phyloP scores from a whole-genome alignment of 2,329 filamentous ascomycete genomes.

The Fonsecaea multimorphosa region DNA sequence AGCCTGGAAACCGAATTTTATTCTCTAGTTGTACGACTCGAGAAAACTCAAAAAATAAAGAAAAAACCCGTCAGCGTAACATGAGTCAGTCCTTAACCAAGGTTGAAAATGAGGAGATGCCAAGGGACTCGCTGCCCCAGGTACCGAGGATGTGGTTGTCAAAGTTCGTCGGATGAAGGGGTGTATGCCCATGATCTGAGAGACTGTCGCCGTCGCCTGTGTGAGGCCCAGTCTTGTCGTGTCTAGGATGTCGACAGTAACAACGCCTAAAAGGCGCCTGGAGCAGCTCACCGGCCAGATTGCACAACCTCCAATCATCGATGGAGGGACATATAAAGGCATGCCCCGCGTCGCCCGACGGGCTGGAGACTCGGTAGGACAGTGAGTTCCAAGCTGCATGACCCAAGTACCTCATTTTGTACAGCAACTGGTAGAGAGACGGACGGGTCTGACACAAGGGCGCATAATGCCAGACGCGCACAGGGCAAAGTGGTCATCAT shows the following conservation, averaged over 20 bases:
- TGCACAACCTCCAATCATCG: not conserved
- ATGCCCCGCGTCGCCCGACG: not conserved
- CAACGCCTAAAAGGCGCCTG: slow-evolving; percentile 27
- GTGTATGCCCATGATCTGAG: not conserved
- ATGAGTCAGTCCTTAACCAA: not conserved
- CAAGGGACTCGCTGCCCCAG: not conserved
- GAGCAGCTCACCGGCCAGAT: not conserved
- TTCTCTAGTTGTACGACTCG: not conserved
- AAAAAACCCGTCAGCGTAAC: not conserved
- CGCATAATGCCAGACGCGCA: not conserved
- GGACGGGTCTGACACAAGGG: slow-evolving; percentile 67
- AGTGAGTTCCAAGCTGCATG: not conserved
- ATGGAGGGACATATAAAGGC: not conserved
- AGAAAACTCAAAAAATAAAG: not conserved
- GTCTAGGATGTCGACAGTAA: slow-evolving; percentile 39
- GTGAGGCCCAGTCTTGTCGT: not conserved
- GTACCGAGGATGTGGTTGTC: not conserved
- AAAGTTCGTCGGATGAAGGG: not conserved
- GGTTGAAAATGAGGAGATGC: not conserved
- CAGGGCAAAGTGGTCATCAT: slow-evolving; percentile 83
- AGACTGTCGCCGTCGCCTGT: not conserved
- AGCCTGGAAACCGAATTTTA: not conserved
- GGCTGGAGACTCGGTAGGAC: slow-evolving; percentile 1
- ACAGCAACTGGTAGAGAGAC: slow-evolving; percentile 57
- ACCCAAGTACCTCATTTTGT: not conserved